Conservation (phyloP, 495 filamentous ascomycete genomes). For the Penicillium chermesinum region DNA sequence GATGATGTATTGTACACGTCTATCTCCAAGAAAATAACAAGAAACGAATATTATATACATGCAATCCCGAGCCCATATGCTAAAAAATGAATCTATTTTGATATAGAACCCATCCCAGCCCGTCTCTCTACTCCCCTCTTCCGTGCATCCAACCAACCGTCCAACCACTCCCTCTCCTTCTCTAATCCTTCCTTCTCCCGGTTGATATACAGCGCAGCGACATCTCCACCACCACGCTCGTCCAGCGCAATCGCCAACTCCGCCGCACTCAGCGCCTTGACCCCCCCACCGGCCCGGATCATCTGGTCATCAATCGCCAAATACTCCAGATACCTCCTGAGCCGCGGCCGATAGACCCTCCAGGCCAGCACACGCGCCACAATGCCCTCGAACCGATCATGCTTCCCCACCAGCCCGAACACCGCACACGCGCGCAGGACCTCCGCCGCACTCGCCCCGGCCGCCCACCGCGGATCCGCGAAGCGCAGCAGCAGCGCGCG, state of each 20-base stretch:
- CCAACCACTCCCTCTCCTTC: slow-evolving; percentile 34
- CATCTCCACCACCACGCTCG: slow-evolving; percentile 38
- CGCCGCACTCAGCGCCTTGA: slow-evolving; percentile 40
- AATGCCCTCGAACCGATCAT: slow-evolving; percentile 26
- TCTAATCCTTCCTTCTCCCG: background rate
- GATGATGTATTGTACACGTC: too few species aligned
- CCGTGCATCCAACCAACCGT: slow-evolving; percentile 28
- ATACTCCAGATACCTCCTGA: slow-evolving; percentile 46
- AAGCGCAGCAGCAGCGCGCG: slow-evolving; percentile 24
- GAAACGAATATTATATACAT: too few species aligned
- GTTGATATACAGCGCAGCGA: slow-evolving; percentile 13
- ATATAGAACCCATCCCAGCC: background rate
- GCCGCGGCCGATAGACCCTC: slow-evolving; percentile 32
- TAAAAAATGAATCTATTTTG: too few species aligned
- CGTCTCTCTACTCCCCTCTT: background rate
- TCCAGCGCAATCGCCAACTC: slow-evolving; percentile 56
- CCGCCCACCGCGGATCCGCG: slow-evolving; percentile 16
- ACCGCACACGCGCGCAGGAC: slow-evolving; percentile 41
- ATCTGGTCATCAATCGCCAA: slow-evolving; percentile 55
- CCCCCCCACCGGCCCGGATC: slow-evolving; percentile 48
- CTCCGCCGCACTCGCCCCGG: slow-evolving; percentile 15
- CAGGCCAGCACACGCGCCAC: slow-evolving; percentile 25
- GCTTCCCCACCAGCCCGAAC: slow-evolving; percentile 41
- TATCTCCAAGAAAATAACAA: too few species aligned
- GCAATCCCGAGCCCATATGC: too few species aligned